Base-by-base conservation (phyloP, 2,329 filamentous ascomycete species). In the Apiospora arundinis region DNA sequence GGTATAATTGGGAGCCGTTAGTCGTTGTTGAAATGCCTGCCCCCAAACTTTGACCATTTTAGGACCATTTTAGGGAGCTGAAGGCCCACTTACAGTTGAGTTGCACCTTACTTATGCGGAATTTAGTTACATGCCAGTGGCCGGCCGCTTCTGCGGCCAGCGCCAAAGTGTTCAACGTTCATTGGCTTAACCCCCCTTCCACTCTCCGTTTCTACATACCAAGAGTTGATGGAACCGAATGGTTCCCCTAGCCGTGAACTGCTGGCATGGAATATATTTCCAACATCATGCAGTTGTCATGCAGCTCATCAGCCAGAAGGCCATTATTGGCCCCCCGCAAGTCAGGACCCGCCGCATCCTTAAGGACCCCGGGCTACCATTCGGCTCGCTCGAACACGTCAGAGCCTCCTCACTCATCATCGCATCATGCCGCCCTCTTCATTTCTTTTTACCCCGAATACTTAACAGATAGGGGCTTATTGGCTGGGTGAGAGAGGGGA, bases 61-160 rank as follows among this genome's bases (percentile, higher is more conserved):
- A 32, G 32, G 6, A 32, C 32, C 32, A 32, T 7, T 18, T 56
- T 52, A 28, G 48, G 48, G 48, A 60, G 52, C 52, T 37, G 52
- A 37, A n/a, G 52, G 28, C 52, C 52, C 52, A 37, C 52, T 37
- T 56, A 21, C 52, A 21, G 28, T 37, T 37, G 45, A n/a, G n/a
- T n/a, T 12, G 49, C 48, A 56, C 49, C 46, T 48, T n/a, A 49
- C 48, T 52, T 25, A 52, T 28, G 48, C 48, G 25, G 49, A 28
- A 7, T 56, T 37, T 37, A 60, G 52, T n/a, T 37, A 18, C 52
- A 37, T 60, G 6, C 21, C 52, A 60, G 52, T 32, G 49, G 49
- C 48, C 28, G 52, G 52, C 52, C 52, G 28, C 28, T 60, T 60
- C 52, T 37, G 28, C 28, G 52, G 52, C 52, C 52, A n/a, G 52